Conservation (phyloP, 768 basidiomycete species). For the Zangia roseola region DNA sequence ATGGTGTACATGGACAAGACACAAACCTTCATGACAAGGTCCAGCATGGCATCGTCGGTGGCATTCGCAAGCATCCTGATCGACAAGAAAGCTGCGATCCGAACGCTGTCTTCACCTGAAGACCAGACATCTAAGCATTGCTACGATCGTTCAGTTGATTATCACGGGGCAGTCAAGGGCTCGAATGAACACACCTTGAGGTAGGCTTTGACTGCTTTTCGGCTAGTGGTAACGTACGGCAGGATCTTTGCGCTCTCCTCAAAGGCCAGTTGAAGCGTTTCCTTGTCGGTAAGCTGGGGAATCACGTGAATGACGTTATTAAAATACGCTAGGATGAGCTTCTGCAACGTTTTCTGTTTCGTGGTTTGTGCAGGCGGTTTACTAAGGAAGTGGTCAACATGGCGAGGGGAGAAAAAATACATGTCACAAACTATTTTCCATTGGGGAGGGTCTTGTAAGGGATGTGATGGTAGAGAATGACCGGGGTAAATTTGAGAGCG, state of each 20-base stretch:
- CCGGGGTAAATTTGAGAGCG: constrained; percentile 84
- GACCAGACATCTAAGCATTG: constrained; percentile 86
- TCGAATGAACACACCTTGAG: constrained; percentile 64
- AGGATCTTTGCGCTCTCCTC: constrained; percentile 85
- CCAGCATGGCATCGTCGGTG: constrained; percentile 76
- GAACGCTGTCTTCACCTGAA: constrained; percentile 72
- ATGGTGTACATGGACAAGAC: background rate
- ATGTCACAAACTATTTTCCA: constrained; percentile 76
- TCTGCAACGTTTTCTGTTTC: constrained; percentile 83
- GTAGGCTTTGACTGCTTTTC: constrained; percentile 83
- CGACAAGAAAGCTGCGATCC: constrained; percentile 84
- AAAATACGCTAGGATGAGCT: constrained; percentile 86
- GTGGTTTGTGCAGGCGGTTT: constrained; percentile 80
- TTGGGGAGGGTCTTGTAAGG: constrained; percentile 80
- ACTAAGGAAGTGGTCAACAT: constrained; percentile 39
- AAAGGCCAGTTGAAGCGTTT: constrained; percentile 67
- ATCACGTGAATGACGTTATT: constrained; percentile 81
- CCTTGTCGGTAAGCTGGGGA: constrained; percentile 68
- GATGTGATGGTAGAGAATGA: constrained; percentile 82
- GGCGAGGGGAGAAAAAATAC: no score
- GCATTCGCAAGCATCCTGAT: constrained; percentile 77
- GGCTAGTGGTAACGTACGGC: constrained; percentile 82
- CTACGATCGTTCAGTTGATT: constrained; percentile 34
- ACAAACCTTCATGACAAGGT: constrained; percentile 79
- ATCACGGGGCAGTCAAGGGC: background rate